Conservation (phyloP, 2,329 filamentous ascomycete species). For the Hymenoscyphus repandus region DNA sequence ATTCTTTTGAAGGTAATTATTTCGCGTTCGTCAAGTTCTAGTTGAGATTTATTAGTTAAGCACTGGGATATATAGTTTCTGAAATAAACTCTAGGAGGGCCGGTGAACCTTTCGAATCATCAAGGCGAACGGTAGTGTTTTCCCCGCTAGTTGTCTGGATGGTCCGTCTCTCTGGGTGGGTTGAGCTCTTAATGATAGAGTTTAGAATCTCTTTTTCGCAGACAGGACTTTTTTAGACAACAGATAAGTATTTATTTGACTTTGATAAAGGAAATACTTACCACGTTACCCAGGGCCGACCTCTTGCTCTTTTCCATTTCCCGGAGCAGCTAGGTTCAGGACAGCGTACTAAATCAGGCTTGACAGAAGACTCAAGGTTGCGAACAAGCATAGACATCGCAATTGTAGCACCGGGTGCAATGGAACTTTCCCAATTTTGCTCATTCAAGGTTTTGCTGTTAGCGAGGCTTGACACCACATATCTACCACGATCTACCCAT, state of each 20-base stretch:
- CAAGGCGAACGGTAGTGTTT: background rate
- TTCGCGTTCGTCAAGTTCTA: too few species aligned
- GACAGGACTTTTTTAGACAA: background rate
- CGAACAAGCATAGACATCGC: background rate
- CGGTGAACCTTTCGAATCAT: too few species aligned
- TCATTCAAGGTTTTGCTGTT: background rate
- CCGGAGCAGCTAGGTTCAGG: background rate
- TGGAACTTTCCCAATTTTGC: background rate
- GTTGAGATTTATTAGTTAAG: too few species aligned
- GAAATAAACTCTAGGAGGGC: too few species aligned
- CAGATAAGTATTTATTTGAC: background rate
- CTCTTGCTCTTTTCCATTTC: background rate
- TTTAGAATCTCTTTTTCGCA: background rate
- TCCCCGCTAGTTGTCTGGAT: background rate
- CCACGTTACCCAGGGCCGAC: background rate
- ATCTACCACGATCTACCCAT: slow-evolving; percentile 1
- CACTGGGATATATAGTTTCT: too few species aligned
- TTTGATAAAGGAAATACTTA: background rate
- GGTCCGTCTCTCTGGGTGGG: background rate
- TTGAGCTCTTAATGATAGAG: background rate
- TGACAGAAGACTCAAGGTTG: too few species aligned
- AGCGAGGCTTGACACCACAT: background rate
- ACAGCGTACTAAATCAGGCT: background rate
- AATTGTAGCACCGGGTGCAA: background rate
- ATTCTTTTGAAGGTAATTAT: too few species aligned